A percentile compares a stretch with the other conserved stretches of the same genome.
phyloP scores from a whole-genome alignment of 2,329 filamentous ascomycete species.

The Diplodia seriata region DNA sequence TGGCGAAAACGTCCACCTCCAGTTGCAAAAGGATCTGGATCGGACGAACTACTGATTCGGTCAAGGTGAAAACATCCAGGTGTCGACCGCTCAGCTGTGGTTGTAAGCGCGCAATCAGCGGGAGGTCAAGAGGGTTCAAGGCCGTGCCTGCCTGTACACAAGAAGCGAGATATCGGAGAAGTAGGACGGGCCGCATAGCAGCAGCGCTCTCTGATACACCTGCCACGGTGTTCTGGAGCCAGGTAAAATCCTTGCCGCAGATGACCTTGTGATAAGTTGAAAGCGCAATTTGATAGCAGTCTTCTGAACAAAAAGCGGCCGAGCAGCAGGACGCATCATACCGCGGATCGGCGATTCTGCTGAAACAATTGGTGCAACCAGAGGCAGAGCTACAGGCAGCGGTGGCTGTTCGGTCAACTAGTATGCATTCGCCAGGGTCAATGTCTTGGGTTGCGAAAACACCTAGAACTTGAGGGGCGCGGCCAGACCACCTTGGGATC shows the following conservation, averaged over 20 bases:
- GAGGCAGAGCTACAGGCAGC: conserved; percentile 36
- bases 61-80: conserved; percentile 42
- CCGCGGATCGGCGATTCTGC: conserved; percentile 33
- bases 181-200: conserved; percentile 40
- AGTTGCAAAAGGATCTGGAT: conserved; percentile 42
- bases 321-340: conserved; percentile 37
- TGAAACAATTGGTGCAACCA: conserved; percentile 40
- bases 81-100: conserved; percentile 40
- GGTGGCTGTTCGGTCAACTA: conserved; percentile 34
- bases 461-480: conserved; percentile 9
- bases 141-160: conserved; percentile 37
- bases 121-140: conserved; percentile 39
- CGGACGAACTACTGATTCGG: conserved; percentile 40
- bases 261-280: conserved; percentile 40
- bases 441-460: conserved; percentile 23
- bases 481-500: neutral
- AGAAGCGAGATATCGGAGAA: conserved; percentile 41
- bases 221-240: conserved; percentile 35
- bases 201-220: conserved; percentile 36
- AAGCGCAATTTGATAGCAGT: conserved; percentile 39
- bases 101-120: conserved; percentile 41
- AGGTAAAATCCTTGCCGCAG: conserved; percentile 42
- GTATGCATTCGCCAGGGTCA: conserved; percentile 35
- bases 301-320: conserved; percentile 39
- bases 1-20: conserved; percentile 41